Base-by-base conservation (phyloP, 1,284 basidiomycete genomes). In the Nidula niveotomentosa region DNA sequence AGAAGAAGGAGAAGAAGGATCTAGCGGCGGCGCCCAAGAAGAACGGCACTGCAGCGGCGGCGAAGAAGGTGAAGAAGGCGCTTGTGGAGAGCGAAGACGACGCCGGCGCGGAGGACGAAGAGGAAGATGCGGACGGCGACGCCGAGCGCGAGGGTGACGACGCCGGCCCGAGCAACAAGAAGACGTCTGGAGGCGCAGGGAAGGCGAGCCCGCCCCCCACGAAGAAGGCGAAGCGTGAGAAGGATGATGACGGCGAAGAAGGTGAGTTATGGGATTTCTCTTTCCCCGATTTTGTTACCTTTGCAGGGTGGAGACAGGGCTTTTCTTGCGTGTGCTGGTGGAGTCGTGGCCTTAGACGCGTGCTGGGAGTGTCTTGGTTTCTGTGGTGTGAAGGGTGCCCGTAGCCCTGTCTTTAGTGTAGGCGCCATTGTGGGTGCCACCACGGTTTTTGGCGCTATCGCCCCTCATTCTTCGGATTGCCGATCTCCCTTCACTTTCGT, bases 71-170 rank as follows among this genome's bases (percentile, higher is more conserved):
- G 30, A 76, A 71, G 60, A 65, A 72, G n/a, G 49, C 39, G 10
- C 23, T 41, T 43, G 30, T 48, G 34, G 53, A 44, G 39, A 52
- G 48, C 37, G 88, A 85, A 67, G 83, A 80, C 41, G 88, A 85
- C 68, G 79, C 81, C 15, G 69, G 81, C 68, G 81, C 91, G 36
- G 89, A 91, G 68, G 86, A 83, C 17, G 90, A 92, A 69, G 89
- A 91, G 59, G 86, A 87, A 30, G 83, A 75, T 43, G 83, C 74
- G 33, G 79, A 68, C 9, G 76, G 74, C 30, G 75, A 65, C 23
- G 75, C 58, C 0, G 66, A 65, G 34, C 69, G 51, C 33, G 72
- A 73, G 9, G 78, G 68, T 15, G 79, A 77, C 8, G 78, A 78
- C 55, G 75, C 71, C 30, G 81, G 79, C 1, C 74, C 77, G 1